phyloP scores from a whole-genome alignment of 2,329 filamentous ascomycete genomes.

The Zasmidium cellare region DNA sequence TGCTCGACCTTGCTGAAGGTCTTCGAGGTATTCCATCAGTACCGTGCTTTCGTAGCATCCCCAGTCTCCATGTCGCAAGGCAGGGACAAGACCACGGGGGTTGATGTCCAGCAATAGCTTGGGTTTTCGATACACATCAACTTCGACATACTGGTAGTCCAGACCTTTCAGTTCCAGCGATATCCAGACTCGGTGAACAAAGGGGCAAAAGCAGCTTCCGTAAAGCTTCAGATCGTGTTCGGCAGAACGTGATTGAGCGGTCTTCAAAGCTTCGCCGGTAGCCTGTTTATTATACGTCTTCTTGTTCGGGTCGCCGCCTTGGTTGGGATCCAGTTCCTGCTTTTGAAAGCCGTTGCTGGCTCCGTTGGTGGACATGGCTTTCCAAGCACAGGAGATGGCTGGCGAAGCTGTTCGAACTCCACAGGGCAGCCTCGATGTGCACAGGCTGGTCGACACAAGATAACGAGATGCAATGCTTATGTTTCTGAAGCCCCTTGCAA shows the following conservation, averaged over 20 bases:
- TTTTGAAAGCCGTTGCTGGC: constrained; percentile 5
- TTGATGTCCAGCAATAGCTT: constrained; percentile 72
- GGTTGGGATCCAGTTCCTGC: constrained; percentile 44
- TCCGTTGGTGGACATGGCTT: constrained; percentile 13
- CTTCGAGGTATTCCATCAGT: constrained; percentile 85
- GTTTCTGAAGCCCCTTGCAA: no score
- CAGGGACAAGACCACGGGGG: constrained; percentile 73
- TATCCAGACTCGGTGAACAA: constrained; percentile 88
- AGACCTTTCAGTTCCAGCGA: constrained; percentile 77
- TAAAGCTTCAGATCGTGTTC: constrained; percentile 74
- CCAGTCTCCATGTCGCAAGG: constrained; percentile 76
- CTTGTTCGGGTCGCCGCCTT: constrained; percentile 50
- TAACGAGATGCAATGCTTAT: no score
- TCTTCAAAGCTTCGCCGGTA: constrained; percentile 68
- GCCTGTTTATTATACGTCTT: constrained; percentile 72
- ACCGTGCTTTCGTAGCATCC: constrained; percentile 79
- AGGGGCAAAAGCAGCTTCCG: constrained; percentile 82
- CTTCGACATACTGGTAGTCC: constrained; percentile 82
- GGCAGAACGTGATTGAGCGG: constrained; percentile 68
- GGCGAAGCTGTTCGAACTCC: neutral
- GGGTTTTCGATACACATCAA: constrained; percentile 76
- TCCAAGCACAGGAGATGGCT: neutral
- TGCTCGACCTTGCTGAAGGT: constrained; percentile 60
- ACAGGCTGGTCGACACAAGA: no score
- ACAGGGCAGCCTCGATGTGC: no score